phyloP scores from a whole-genome alignment of 768 basidiomycete genomes.

The Gymnopilus junonius region DNA sequence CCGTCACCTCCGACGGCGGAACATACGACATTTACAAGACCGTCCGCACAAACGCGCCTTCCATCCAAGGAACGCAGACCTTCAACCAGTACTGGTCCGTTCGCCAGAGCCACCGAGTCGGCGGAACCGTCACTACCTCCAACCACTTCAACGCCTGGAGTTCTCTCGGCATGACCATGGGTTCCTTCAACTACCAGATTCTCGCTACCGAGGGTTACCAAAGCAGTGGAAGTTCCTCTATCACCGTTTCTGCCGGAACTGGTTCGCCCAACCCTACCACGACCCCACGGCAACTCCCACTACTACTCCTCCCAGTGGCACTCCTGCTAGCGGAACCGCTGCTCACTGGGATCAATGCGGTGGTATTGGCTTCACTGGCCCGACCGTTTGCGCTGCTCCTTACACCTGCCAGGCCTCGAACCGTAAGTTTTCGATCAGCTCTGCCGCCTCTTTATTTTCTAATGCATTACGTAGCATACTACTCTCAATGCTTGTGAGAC shows the following conservation, averaged over 20 bases:
- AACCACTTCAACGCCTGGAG: slow-evolving; percentile 47
- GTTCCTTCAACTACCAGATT: slow-evolving; percentile 47
- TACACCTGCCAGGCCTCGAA: slow-evolving; percentile 9
- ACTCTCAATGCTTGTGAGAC: slow-evolving; percentile 13
- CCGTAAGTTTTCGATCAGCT: background rate
- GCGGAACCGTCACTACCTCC: slow-evolving; percentile 33
- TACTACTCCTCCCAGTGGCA: background rate
- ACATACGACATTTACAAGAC: slow-evolving; percentile 42
- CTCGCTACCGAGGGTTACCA: slow-evolving; percentile 46
- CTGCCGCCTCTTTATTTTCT: background rate
- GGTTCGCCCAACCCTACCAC: background rate
- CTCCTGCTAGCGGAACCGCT: background rate
- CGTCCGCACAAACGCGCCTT: slow-evolving; percentile 38
- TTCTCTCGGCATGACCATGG: slow-evolving; percentile 38
- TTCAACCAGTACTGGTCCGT: slow-evolving; percentile 49
- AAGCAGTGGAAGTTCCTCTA: slow-evolving; percentile 34
- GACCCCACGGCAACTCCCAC: background rate
- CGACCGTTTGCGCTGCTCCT: slow-evolving; percentile 5
- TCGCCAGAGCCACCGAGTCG: slow-evolving; percentile 33
- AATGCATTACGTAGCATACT: background rate
- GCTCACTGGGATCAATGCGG: slow-evolving; percentile 11
- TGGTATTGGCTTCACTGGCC: slow-evolving; percentile 5
- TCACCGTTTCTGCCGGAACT: slow-evolving; percentile 8
- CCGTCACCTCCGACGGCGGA: slow-evolving; percentile 39
- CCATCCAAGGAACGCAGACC: slow-evolving; percentile 42